Conservation (phyloP, 176 grass and related monocot species). For the Miscanthus lutarioriparius region DNA sequence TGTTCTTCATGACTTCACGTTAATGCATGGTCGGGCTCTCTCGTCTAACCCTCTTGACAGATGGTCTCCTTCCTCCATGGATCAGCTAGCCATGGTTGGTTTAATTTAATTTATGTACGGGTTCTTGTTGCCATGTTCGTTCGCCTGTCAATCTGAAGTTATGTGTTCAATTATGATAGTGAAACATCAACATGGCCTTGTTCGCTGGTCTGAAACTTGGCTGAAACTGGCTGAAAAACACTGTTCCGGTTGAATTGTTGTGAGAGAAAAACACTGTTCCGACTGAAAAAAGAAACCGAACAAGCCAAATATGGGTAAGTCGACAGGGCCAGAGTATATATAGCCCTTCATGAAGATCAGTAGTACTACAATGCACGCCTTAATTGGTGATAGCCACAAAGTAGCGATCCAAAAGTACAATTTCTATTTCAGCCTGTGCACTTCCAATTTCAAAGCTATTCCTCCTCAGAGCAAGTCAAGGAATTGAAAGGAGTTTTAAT, state of each 20-base stretch:
- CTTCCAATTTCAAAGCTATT: neutral
- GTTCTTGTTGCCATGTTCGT: neutral
- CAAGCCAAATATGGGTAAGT: too few relatives aligned
- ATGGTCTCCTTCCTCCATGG: neutral
- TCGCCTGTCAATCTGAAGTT: constrained; percentile 4
- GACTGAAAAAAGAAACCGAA: too few relatives aligned
- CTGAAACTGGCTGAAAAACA: too few relatives aligned
- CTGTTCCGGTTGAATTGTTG: too few relatives aligned
- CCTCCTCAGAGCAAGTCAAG: neutral
- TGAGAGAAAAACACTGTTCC: too few relatives aligned
- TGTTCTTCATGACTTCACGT: neutral
- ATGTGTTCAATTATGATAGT: constrained; percentile 1
- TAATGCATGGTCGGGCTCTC: constrained; percentile 30
- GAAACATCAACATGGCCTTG: constrained; percentile 10
- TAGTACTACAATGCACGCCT: neutral
- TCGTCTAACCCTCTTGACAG: neutral
- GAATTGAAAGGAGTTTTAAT: neutral
- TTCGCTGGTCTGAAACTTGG: too few relatives aligned
- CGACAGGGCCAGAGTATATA: too few relatives aligned
- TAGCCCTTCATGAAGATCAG: neutral
- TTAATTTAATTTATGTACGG: neutral
- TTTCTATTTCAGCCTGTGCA: neutral
- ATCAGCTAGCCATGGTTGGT: neutral
- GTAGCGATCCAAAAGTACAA: neutral
- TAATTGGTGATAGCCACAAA: neutral